These are phyloP conservation scores for Trichoderma koningiopsis DNA, from an alignment of 2,329 filamentous ascomycete genomes.

Conservation along the genomic window DNA sequence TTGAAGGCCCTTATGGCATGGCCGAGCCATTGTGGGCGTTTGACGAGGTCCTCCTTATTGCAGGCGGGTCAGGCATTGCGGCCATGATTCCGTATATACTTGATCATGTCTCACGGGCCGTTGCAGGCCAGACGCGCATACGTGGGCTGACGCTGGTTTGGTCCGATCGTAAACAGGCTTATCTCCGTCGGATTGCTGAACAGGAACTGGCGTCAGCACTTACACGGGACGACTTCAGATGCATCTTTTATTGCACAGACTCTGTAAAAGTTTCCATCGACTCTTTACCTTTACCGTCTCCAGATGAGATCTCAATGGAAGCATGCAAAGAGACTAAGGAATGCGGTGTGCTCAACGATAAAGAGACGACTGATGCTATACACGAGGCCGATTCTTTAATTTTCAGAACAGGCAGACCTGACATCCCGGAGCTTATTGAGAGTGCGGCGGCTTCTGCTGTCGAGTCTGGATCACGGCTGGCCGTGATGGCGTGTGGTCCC, in stretches of 20 bases:
- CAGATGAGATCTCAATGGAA: background rate
- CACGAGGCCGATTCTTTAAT: background rate
- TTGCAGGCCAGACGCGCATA: background rate
- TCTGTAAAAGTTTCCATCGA: background rate
- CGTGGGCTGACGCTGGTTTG: constrained; percentile 7
- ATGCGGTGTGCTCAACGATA: background rate
- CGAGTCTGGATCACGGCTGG: constrained; percentile 14
- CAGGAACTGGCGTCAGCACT: background rate
- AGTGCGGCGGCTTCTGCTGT: background rate
- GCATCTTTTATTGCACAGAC: constrained; percentile 3
- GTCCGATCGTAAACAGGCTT: constrained; percentile 2
- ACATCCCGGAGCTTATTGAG: background rate
- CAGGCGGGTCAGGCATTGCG: constrained; percentile 12
- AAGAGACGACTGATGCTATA: background rate
- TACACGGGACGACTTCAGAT: background rate
- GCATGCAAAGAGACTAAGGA: background rate
- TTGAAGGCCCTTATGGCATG: constrained; percentile 9
- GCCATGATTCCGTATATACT: constrained; percentile 16
- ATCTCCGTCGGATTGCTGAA: background rate
- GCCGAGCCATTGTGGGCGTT: background rate
- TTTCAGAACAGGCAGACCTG: background rate
- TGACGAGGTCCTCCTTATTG: constrained; percentile 12
- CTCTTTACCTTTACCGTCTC: background rate
- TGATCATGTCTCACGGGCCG: background rate
- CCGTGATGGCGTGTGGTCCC: background rate